Conservation (phyloP, 2,329 filamentous ascomycete species). For the Aspergillus thermomutatus region DNA sequence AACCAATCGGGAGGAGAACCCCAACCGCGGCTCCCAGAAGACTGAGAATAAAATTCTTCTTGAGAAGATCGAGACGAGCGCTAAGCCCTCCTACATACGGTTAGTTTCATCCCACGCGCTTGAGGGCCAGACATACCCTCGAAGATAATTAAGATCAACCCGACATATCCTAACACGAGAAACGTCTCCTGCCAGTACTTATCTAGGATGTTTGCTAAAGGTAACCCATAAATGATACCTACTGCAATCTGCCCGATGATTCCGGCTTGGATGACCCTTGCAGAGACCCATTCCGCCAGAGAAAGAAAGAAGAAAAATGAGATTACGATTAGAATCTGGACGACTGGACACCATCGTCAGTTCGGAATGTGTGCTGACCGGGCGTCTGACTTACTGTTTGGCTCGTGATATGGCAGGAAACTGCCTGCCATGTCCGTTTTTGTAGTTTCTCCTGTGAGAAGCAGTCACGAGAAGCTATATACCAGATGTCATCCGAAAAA, state of each 20-base stretch:
- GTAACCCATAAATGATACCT: slow-evolving; percentile 47
- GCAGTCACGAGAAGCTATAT: neutral
- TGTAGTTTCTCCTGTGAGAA: neutral
- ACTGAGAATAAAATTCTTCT: slow-evolving; percentile 44
- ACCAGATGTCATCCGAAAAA: no score
- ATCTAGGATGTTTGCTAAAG: slow-evolving; percentile 45
- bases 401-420: slow-evolving; percentile 42
- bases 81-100: slow-evolving; percentile 40
- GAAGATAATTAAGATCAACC: slow-evolving; percentile 50
- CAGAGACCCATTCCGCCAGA: slow-evolving; percentile 41
- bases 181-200: slow-evolving; percentile 46
- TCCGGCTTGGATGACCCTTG: slow-evolving; percentile 42
- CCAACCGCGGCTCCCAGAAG: slow-evolving; percentile 43
- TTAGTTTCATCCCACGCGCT: slow-evolving; percentile 6
- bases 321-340: slow-evolving; percentile 40
- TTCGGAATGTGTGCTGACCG: neutral
- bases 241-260: slow-evolving; percentile 49
- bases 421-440: slow-evolving; percentile 12
- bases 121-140: slow-evolving; percentile 28
- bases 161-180: slow-evolving; percentile 47
- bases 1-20: slow-evolving; percentile 46
- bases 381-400: slow-evolving; percentile 27
- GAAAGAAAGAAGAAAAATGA: slow-evolving; percentile 47
- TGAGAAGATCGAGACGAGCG: slow-evolving; percentile 46
- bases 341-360: slow-evolving; percentile 27